Conservation (phyloP, 1,139 yeast species). For the Yamadazyma taylorii region DNA sequence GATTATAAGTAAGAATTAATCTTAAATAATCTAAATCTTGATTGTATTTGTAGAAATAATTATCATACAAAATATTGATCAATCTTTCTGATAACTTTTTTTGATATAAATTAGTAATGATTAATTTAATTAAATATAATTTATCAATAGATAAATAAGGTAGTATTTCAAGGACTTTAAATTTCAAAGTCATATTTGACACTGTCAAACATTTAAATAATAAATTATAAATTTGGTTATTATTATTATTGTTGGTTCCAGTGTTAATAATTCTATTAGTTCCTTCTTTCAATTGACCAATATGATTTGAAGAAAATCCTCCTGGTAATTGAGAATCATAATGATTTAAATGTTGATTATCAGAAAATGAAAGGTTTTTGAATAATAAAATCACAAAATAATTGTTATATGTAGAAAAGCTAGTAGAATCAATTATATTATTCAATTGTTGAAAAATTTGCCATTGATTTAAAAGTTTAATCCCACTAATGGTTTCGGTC, state of each 20-base stretch:
- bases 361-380: conserved; percentile 57
- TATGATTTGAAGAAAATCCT: conserved; percentile 29
- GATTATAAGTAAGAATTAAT: conserved; percentile 25
- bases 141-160: conserved; percentile 31
- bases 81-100: conserved; percentile 36
- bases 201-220: conserved; percentile 64
- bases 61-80: conserved; percentile 38
- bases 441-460: conserved; percentile 78
- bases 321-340: conserved; percentile 35
- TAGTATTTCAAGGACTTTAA: conserved; percentile 9
- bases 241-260: not conserved
- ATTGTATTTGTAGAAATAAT: conserved; percentile 14
- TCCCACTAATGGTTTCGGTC: conserved; percentile 59
- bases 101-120: conserved; percentile 65
- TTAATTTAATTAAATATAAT: conserved; percentile 42
- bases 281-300: not conserved
- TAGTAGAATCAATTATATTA: conserved; percentile 60
- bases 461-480: conserved; percentile 74
- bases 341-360: not conserved
- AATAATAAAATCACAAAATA: conserved; percentile 60
- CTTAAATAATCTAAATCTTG: conserved; percentile 24
- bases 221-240: conserved; percentile 50
- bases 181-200: conserved; percentile 45
- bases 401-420: conserved; percentile 35
- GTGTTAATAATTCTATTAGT: not conserved